These are phyloP conservation scores for Beauveria pseudobassiana DNA, from an alignment of 2,329 filamentous ascomycete species.

Conservation along the genomic window DNA sequence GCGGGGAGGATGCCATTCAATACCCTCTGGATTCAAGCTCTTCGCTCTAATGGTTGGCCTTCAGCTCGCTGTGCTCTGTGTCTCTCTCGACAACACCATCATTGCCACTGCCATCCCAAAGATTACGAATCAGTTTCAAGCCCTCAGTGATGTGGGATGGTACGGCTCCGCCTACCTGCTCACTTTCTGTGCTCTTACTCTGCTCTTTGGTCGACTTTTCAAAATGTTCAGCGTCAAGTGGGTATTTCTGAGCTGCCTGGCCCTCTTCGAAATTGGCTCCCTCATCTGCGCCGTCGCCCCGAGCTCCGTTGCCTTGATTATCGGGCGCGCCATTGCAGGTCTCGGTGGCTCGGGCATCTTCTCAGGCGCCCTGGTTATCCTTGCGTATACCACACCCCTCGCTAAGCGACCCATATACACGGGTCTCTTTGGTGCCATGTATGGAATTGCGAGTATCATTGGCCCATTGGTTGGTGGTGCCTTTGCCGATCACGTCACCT, in stretches of 20 bases:
- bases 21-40: no score
- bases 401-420: constrained; percentile 24
- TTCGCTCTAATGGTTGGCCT: no score
- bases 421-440: constrained; percentile 29
- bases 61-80: no score
- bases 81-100: constrained; percentile 23
- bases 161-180: constrained; percentile 40
- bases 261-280: constrained; percentile 25
- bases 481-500: background rate
- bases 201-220: constrained; percentile 30
- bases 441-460: constrained; percentile 25
- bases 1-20: no score
- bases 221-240: constrained; percentile 37
- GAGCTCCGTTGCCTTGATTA: constrained; percentile 13
- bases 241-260: constrained; percentile 34
- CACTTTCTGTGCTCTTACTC: constrained; percentile 28
- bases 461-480: constrained; percentile 13
- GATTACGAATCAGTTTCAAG: constrained; percentile 37
- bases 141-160: constrained; percentile 41
- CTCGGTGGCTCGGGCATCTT: constrained; percentile 13
- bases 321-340: constrained; percentile 15
- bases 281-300: constrained; percentile 13
- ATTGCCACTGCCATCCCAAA: constrained; percentile 41
- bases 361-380: constrained; percentile 8
- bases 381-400: constrained; percentile 7